These are phyloP conservation scores for Monosporascus cannonballus DNA, from an alignment of 2,329 filamentous ascomycete species.

Conservation along the genomic window DNA sequence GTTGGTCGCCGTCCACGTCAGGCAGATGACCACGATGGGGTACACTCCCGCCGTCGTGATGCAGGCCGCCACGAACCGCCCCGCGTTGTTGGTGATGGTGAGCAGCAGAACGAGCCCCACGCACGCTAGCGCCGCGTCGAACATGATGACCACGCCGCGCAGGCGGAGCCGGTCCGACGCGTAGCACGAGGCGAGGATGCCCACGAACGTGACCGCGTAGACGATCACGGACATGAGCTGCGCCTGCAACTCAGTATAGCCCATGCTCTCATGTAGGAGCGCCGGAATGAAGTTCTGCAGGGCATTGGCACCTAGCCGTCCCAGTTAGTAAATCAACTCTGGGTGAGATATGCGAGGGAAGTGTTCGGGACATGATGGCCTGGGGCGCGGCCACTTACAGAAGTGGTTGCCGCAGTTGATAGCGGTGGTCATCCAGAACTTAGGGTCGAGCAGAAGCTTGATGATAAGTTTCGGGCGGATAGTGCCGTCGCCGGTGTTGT, in stretches of 20 bases:
- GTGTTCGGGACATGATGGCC: slow-evolving; percentile 13
- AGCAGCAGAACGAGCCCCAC: slow-evolving; percentile 17
- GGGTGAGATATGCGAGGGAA: slow-evolving; percentile 3
- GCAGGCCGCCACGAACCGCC: slow-evolving; percentile 16
- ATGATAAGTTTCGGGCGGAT: slow-evolving; percentile 10
- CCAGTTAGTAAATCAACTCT: background rate
- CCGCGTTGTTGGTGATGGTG: slow-evolving; percentile 10
- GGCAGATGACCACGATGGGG: slow-evolving; percentile 14
- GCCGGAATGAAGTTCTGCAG: background rate
- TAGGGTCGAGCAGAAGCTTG: slow-evolving; percentile 14
- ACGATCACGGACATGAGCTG: slow-evolving; percentile 20
- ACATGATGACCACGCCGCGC: slow-evolving; percentile 10
- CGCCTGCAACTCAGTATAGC: slow-evolving; percentile 12
- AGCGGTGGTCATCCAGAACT: slow-evolving; percentile 19
- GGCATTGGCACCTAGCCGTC: background rate
- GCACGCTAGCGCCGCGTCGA: slow-evolving; percentile 7
- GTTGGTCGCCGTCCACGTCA: slow-evolving; percentile 19
- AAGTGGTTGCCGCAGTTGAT: slow-evolving; percentile 15
- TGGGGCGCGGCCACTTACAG: slow-evolving; percentile 17
- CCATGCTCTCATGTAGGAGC: slow-evolving; percentile 3
- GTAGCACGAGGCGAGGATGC: slow-evolving; percentile 14
- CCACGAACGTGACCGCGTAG: slow-evolving; percentile 16
- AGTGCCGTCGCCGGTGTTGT: slow-evolving; percentile 13
- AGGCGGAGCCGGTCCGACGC: slow-evolving; percentile 16
- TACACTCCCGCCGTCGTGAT: slow-evolving; percentile 15